These are phyloP conservation scores for Phialophora chinensis DNA, from an alignment of 2,329 filamentous ascomycete genomes.

Conservation along the genomic window DNA sequence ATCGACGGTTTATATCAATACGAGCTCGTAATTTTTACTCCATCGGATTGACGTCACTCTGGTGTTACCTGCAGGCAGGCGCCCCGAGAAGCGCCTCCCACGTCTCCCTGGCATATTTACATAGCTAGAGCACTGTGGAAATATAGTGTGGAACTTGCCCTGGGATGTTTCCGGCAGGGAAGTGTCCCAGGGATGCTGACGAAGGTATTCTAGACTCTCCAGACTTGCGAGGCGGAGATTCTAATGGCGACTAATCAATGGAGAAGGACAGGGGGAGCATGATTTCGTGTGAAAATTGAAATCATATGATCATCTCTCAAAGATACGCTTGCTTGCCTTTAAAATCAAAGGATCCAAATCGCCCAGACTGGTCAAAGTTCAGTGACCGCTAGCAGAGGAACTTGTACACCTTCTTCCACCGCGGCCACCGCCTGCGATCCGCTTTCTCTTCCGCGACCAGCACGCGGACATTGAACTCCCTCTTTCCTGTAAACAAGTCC, in stretches of 20 bases:
- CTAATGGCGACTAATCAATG: slow-evolving; percentile 38
- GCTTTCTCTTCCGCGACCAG: slow-evolving; percentile 79
- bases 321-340: background rate
- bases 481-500: slow-evolving; percentile 83
- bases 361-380: background rate
- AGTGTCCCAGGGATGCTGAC: slow-evolving; percentile 50
- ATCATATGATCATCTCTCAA: background rate
- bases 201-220: slow-evolving; percentile 40
- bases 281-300: background rate
- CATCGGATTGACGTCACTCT: background rate
- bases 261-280: slow-evolving; percentile 33
- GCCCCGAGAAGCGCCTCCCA: no score
- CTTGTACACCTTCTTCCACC: slow-evolving; percentile 78
- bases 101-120: background rate
- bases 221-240: slow-evolving; percentile 27
- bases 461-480: slow-evolving; percentile 81
- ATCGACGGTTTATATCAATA: background rate
- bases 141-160: slow-evolving; percentile 53
- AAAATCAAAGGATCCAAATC: background rate
- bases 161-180: slow-evolving; percentile 52
- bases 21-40: background rate
- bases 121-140: slow-evolving; percentile 43
- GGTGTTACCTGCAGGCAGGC: no score
- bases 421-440: slow-evolving; percentile 73
- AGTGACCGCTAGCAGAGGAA: slow-evolving; percentile 64